phyloP scores from a whole-genome alignment of 331 rosid species.

The Acacia pycnantha region DNA sequence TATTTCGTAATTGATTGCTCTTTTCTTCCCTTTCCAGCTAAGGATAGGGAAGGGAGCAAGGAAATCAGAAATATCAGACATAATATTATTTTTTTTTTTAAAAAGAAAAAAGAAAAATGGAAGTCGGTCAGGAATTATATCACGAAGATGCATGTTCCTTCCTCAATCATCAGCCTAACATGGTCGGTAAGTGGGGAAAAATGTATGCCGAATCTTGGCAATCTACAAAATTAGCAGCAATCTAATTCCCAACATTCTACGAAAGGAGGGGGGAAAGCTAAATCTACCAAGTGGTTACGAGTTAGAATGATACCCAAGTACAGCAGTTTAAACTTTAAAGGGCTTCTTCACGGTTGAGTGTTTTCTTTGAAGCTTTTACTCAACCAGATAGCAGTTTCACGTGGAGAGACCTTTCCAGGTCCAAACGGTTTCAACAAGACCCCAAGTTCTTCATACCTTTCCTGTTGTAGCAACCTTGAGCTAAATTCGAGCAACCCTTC shows the following conservation, averaged over 20 bases:
- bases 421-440: constrained; percentile 96
- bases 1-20: neutral
- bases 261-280: constrained; percentile 21
- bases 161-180: constrained; percentile 26
- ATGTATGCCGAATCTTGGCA: neutral
- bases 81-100: neutral
- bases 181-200: constrained; percentile 16
- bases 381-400: constrained; percentile 99
- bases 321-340: constrained; percentile 36
- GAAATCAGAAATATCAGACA: neutral
- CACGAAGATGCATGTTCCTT: constrained; percentile 21
- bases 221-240: constrained; percentile 39
- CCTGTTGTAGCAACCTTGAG: constrained; percentile 86
- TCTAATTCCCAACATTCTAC: constrained; percentile 37
- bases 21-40: constrained; percentile 14
- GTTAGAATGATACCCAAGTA: constrained; percentile 32
- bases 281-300: constrained; percentile 14
- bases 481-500: constrained; percentile 98
- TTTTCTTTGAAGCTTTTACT: constrained; percentile 91
- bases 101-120: neutral
- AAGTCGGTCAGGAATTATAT: constrained; percentile 21
- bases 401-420: constrained; percentile 89
- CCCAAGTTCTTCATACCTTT: constrained; percentile 89
- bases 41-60: neutral
- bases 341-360: constrained; percentile 54